phyloP scores from a whole-genome alignment of 768 basidiomycete genomes.

The Cystobasidium onofrii region DNA sequence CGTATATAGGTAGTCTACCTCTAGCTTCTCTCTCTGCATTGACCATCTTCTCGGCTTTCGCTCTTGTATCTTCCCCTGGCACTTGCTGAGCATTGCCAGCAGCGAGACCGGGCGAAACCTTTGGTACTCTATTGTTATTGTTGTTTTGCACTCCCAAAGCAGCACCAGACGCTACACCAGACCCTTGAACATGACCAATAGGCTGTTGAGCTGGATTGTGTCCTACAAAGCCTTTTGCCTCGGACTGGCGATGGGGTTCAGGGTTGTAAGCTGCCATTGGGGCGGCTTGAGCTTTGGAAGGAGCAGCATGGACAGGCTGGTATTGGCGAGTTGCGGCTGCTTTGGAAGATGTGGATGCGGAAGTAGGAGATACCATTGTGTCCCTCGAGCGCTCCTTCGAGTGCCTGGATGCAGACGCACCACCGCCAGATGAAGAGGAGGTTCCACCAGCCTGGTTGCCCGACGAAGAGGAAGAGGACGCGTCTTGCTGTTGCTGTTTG shows the following conservation, averaged over 20 bases:
- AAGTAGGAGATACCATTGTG: neutral
- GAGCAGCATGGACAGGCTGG: conserved; percentile 21
- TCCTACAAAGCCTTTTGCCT: conserved; percentile 24
- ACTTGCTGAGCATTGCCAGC: neutral
- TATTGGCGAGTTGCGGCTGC: conserved; percentile 2
- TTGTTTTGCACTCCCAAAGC: neutral
- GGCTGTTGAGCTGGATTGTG: conserved; percentile 30
- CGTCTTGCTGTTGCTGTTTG: conserved; percentile 13
- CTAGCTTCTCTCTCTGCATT: conserved; percentile 29
- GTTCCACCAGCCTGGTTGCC: neutral
- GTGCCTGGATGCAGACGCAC: conserved; percentile 1
- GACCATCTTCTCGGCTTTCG: conserved; percentile 61
- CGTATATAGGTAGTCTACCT: conserved; percentile 31
- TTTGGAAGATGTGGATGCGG: neutral
- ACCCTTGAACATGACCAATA: neutral
- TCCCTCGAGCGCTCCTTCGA: neutral
- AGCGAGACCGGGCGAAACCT: neutral
- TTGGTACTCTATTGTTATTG: neutral
- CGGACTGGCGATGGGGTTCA: conserved; percentile 14
- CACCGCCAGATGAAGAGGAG: too few species aligned
- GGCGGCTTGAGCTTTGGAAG: conserved; percentile 28
- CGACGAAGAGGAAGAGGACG: neutral
- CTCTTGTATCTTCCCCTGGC: conserved; percentile 42
- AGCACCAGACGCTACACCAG: neutral
- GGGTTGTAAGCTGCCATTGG: conserved; percentile 31